phyloP scores from a whole-genome alignment of 1,284 basidiomycete genomes.

The Lentinula novae-zelandiae region DNA sequence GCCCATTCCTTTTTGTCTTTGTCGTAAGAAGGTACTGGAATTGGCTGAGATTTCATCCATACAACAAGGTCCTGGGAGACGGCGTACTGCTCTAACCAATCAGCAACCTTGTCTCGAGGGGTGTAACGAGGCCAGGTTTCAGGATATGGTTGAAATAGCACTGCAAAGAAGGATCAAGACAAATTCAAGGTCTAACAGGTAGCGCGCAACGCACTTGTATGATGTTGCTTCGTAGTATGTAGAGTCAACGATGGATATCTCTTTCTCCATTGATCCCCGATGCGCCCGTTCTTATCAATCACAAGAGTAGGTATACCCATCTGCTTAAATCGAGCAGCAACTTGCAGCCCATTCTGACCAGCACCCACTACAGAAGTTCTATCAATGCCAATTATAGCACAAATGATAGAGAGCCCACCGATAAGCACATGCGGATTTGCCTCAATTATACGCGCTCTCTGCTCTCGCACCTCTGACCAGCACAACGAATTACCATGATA shows the following conservation, averaged over 20 bases:
- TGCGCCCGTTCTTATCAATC: constrained; percentile 40
- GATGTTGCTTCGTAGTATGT: constrained; percentile 37
- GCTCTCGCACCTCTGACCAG: constrained; percentile 25
- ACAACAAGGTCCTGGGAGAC: constrained; percentile 31
- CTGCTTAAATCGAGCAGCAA: constrained; percentile 49
- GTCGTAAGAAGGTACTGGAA: constrained; percentile 28
- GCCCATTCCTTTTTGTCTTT: constrained; percentile 27
- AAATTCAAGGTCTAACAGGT: neutral
- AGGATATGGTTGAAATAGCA: constrained; percentile 38
- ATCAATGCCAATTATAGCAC: neutral
- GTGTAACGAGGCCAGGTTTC: constrained; percentile 34
- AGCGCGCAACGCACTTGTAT: constrained; percentile 27
- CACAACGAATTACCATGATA: constrained; percentile 28
- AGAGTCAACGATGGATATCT: constrained; percentile 48
- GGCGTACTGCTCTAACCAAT: constrained; percentile 36
- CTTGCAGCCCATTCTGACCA: constrained; percentile 51
- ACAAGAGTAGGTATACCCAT: constrained; percentile 47
- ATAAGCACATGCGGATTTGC: constrained; percentile 32
- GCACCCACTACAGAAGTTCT: constrained; percentile 37
- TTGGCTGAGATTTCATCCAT: constrained; percentile 29
- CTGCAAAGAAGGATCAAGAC: constrained; percentile 19
- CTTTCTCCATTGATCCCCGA: constrained; percentile 54
- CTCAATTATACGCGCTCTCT: constrained; percentile 23
- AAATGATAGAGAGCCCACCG: constrained; percentile 13
- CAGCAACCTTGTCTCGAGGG: constrained; percentile 33